Percentiles rank a stretch among this genome's conserved stretches.
These are phyloP conservation scores for Elsinoe fawcettii DNA, from an alignment of 2,329 filamentous ascomycete genomes.

Conservation along the genomic window DNA sequence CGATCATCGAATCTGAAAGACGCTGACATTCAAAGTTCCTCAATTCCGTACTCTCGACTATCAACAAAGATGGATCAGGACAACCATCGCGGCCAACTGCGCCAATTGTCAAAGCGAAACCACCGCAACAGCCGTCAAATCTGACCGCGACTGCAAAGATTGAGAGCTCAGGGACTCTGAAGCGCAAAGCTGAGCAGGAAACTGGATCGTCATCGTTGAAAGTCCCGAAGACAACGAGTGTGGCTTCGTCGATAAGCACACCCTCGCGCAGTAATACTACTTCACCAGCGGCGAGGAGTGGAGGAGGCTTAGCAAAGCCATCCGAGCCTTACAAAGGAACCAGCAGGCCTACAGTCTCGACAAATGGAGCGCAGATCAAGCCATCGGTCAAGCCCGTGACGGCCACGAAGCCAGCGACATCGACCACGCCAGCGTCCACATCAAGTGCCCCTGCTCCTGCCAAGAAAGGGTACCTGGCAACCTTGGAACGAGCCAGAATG, in stretches of 20 bases:
- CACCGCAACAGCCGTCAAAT: slow-evolving; percentile 18
- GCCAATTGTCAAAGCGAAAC: slow-evolving; percentile 17
- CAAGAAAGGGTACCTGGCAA: slow-evolving; percentile 68
- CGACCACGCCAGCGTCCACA: slow-evolving; percentile 12
- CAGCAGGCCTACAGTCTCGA: slow-evolving; percentile 16
- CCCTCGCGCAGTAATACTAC: slow-evolving; percentile 19
- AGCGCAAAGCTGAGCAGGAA: slow-evolving; percentile 32
- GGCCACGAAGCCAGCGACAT: slow-evolving; percentile 18
- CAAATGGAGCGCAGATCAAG: slow-evolving; percentile 16
- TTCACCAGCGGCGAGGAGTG: slow-evolving; percentile 16
- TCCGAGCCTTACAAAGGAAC: slow-evolving; percentile 17
- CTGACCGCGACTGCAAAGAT: slow-evolving; percentile 18
- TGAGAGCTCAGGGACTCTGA: slow-evolving; percentile 25
- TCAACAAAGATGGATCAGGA: slow-evolving; percentile 33
- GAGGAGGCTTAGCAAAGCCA: slow-evolving; percentile 16
- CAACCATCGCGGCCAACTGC: slow-evolving; percentile 19
- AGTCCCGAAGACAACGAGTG: slow-evolving; percentile 26
- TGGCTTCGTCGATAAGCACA: slow-evolving; percentile 18
- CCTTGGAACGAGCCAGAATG: slow-evolving; percentile 63
- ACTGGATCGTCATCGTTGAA: slow-evolving; percentile 30
- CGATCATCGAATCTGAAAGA: not conserved
- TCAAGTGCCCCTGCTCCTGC: slow-evolving; percentile 38
- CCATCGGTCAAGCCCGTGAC: not conserved
- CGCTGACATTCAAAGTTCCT: slow-evolving; percentile 35
- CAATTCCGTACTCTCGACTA: slow-evolving; percentile 44